Evolutionary conservation across 768 basidiomycete species (phyloP).

Genomic region (Podaxis rugospora): DNA sequence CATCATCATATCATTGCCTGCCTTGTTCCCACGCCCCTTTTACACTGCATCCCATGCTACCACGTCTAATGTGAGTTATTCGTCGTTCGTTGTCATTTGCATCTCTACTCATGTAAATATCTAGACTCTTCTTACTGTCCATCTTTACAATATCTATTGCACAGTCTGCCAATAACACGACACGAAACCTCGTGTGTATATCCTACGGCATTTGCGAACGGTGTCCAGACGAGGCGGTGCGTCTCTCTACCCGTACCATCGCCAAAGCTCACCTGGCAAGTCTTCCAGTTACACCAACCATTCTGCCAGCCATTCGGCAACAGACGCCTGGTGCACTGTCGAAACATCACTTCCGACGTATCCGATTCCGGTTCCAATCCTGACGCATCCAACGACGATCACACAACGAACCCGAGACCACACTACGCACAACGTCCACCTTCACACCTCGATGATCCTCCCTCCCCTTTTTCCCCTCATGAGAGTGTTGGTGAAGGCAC

Average conservation of each 20-base stretch:
- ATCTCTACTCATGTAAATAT: background rate
- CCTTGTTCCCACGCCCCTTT: conserved; percentile 12
- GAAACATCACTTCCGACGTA: conserved; percentile 30
- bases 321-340: conserved; percentile 83
- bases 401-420: background rate
- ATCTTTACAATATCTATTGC: background rate
- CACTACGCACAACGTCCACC: conserved; percentile 4
- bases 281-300: conserved; percentile 68
- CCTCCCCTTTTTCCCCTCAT: conserved; percentile 19
- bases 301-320: conserved; percentile 97
- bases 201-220: conserved; percentile 58
- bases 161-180: conserved; percentile 11
- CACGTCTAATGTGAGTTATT: background rate
- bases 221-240: conserved; percentile 60
- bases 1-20: background rate
- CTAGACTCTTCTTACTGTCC: background rate
- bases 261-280: background rate
- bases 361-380: background rate
- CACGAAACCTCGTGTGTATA: conserved; percentile 32
- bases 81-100: background rate
- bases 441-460: conserved; percentile 19
- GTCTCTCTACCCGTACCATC: conserved; percentile 19
- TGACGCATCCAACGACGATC: background rate
- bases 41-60: background rate
- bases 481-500: conserved; percentile 34